Base-by-base conservation (phyloP, 2,329 filamentous ascomycete species). In the Cercospora sp. region DNA sequence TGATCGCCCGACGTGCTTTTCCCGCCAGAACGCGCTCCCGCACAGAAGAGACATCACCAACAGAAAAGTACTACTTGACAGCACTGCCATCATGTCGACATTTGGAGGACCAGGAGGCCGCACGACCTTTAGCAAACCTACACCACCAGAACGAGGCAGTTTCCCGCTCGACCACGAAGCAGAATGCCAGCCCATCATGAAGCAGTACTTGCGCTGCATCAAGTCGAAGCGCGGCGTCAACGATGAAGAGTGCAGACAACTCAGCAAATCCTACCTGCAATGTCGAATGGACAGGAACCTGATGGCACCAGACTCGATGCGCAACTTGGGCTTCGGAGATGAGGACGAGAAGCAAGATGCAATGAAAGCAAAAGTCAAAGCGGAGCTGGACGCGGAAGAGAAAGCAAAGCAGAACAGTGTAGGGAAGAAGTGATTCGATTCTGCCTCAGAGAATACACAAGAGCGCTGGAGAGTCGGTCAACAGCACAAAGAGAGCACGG, bases 251-350 rank as follows among this genome's bases (percentile, higher is more conserved):
- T 99, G 95, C 79, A 90, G 95, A 66, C 84, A 88, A 76, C 81
- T 97, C 64, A 94, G 94, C 68, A 98, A 97, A 82, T 86, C 88
- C 31, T 99, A 99, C 79, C 83, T 99, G 64, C 84, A 88, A 60
- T 99, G 95, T 80, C 89, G 95, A 60, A 99, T 99, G 95, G 94
- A 98, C 74, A 88, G 90, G 93, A 97, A 98, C 77, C 83, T 99
- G 33, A 99, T 99, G 95, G 94, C 94, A 7, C 92, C 87, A 73
- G 95, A 99, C 77, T 92, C 96, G 68, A 95, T 98, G 80, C 93
- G 91, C 80, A 99, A 99, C 77, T 83, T 99, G 48, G 95, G 95
- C 0, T 95, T 96, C 36, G 68, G 70, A 28, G 68, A 69, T 51
- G 45, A 20, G 30, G 68, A 67, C 12, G 64, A 69, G 31, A 62